phyloP scores from a whole-genome alignment of 2,329 filamentous ascomycete species.

The Canariomyces notabilis region DNA sequence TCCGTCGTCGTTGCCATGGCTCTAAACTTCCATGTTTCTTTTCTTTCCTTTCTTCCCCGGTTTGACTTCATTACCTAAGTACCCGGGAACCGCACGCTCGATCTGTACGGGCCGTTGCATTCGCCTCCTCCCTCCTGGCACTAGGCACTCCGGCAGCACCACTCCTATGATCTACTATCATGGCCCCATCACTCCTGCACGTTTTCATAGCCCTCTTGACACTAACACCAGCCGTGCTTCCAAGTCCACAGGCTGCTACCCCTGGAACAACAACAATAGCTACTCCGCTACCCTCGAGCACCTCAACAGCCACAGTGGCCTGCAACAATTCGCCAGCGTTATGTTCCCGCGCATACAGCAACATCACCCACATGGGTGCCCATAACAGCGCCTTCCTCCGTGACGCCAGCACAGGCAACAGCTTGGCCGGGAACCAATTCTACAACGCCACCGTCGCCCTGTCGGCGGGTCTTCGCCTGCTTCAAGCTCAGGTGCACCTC shows the following conservation, averaged over 20 bases:
- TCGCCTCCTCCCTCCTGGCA: neutral
- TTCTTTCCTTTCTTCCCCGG: neutral
- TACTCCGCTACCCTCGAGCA: slow-evolving; percentile 1
- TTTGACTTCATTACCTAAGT: neutral
- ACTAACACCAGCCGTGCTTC: neutral
- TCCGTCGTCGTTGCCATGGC: neutral
- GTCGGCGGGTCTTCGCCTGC: slow-evolving; percentile 63
- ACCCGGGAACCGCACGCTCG: neutral
- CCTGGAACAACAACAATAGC: slow-evolving; percentile 22
- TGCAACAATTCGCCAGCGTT: slow-evolving; percentile 80
- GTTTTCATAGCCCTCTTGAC: slow-evolving; percentile 2
- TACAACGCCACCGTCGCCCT: slow-evolving; percentile 68
- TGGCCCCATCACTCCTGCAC: neutral
- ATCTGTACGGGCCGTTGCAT: neutral
- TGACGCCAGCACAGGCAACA: slow-evolving; percentile 56
- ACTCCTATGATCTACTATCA: too few species aligned
- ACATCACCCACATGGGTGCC: slow-evolving; percentile 72
- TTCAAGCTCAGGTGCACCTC: slow-evolving; percentile 68
- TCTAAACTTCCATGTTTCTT: neutral
- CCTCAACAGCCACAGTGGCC: slow-evolving; percentile 27
- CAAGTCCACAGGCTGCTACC: slow-evolving; percentile 7
- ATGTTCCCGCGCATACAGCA: slow-evolving; percentile 66
- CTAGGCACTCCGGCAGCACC: neutral
- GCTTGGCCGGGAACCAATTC: slow-evolving; percentile 66
- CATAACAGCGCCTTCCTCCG: slow-evolving; percentile 70